Percentiles rank a stretch among this genome's conserved stretches.
These are phyloP conservation scores for Mesostigma viride DNA, from an alignment of 139 green algal genomes.

Conservation along the genomic window DNA sequence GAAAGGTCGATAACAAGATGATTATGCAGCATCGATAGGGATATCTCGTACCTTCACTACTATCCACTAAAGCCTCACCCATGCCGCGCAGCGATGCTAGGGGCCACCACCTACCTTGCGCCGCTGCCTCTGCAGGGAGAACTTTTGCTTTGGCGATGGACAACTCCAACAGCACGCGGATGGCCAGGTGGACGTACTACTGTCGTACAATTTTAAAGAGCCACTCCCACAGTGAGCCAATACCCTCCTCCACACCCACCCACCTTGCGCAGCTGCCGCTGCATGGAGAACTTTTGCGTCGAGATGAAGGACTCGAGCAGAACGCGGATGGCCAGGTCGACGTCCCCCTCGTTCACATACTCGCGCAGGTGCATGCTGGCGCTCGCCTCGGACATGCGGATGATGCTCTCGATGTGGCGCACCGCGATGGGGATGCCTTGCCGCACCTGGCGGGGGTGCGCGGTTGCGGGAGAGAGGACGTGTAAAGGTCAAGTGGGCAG, in stretches of 20 bases:
- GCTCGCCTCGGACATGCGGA: slow-evolving; percentile 91
- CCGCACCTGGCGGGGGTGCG: slow-evolving; percentile 27
- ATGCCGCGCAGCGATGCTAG: not conserved
- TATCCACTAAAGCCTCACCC: too few species aligned
- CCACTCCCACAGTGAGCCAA: not conserved
- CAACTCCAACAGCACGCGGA: slow-evolving; percentile 73
- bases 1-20: too few species aligned
- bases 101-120: slow-evolving; percentile 7
- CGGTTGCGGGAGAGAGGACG: not conserved
- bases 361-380: slow-evolving; percentile 89
- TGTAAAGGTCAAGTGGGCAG: not conserved
- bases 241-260: not conserved
- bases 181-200: slow-evolving; percentile 22
- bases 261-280: slow-evolving; percentile 62
- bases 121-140: slow-evolving; percentile 71
- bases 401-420: slow-evolving; percentile 91
- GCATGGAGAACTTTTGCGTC: slow-evolving; percentile 89
- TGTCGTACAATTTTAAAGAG: not conserved
- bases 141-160: slow-evolving; percentile 89
- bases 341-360: slow-evolving; percentile 53
- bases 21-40: too few species aligned
- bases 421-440: slow-evolving; percentile 92
- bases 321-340: slow-evolving; percentile 51
- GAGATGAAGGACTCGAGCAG: slow-evolving; percentile 91
- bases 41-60: too few species aligned